phyloP scores from a whole-genome alignment of 2,329 filamentous ascomycete genomes.

The Tolypocladium cylindrosporum region DNA sequence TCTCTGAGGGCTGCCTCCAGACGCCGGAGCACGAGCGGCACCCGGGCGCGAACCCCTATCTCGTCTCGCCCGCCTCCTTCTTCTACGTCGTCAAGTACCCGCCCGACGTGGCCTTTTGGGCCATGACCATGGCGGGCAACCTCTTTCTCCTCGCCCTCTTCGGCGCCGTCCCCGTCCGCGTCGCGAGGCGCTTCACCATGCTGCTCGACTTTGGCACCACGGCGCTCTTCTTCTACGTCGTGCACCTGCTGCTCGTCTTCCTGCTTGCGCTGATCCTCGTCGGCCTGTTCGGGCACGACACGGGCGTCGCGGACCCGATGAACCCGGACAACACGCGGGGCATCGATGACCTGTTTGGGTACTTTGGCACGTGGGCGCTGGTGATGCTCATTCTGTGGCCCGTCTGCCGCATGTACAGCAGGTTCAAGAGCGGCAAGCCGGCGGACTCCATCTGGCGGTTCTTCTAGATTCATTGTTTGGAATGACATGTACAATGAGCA shows the following conservation, averaged over 20 bases:
- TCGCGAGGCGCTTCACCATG: constrained; percentile 20
- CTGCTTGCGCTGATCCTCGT: constrained; percentile 13
- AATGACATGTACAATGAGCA: no score
- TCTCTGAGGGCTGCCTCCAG: constrained; percentile 31
- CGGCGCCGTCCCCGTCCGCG: constrained; percentile 17
- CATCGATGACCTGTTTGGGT: constrained; percentile 26
- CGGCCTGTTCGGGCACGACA: constrained; percentile 22
- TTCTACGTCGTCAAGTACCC: constrained; percentile 38
- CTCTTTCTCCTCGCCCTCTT: constrained; percentile 28
- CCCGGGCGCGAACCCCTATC: constrained; percentile 27
- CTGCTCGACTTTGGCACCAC: constrained; percentile 34
- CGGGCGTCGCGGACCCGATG: constrained; percentile 14
- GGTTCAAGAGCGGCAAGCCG: constrained; percentile 30
- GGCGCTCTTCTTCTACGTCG: constrained; percentile 34
- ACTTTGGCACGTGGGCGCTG: constrained; percentile 24
- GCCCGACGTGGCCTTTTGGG: constrained; percentile 35
- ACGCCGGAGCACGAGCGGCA: constrained; percentile 24
- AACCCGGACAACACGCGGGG: constrained; percentile 15
- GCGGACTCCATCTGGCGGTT: constrained; percentile 36
- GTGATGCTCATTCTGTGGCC: constrained; percentile 29
- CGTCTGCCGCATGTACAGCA: constrained; percentile 28
- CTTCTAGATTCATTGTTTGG: constrained; percentile 14
- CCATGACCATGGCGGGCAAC: constrained; percentile 28
- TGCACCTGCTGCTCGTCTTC: constrained; percentile 26
- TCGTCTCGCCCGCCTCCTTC: constrained; percentile 29